phyloP scores from a whole-genome alignment of 495 filamentous ascomycete genomes.

The Usnea hakonensis region DNA sequence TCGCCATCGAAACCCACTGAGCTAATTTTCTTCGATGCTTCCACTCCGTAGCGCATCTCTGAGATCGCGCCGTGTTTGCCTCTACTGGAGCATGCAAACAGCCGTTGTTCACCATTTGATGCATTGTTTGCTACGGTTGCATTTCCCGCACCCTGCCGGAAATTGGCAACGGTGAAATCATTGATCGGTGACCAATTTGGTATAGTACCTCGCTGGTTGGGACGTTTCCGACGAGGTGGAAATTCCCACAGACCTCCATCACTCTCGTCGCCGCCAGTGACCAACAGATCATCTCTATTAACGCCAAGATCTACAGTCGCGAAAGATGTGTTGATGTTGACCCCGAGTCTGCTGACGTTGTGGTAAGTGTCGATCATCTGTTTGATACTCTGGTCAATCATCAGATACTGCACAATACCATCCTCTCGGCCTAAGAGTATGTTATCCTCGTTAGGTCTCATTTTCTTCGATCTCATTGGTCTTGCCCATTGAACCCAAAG shows the following conservation, averaged over 20 bases:
- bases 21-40: constrained; percentile 45
- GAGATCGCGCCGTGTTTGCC: constrained; percentile 54
- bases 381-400: constrained; percentile 8
- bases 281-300: constrained; percentile 60
- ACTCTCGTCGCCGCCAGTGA: constrained; percentile 75
- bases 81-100: constrained; percentile 54
- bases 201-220: constrained; percentile 49
- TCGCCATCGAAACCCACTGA: constrained; percentile 39
- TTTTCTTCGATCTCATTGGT: constrained; percentile 46
- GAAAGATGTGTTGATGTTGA: constrained; percentile 59
- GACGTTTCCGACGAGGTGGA: constrained; percentile 35
- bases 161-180: constrained; percentile 52
- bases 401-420: constrained; percentile 47
- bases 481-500: constrained; percentile 63
- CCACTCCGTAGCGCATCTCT: constrained; percentile 64
- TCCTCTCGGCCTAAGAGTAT: constrained; percentile 78
- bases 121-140: background rate
- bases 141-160: background rate
- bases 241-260: constrained; percentile 70
- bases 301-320: constrained; percentile 45
- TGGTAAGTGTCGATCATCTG: constrained; percentile 39
- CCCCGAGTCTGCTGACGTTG: constrained; percentile 51
- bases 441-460: constrained; percentile 40
- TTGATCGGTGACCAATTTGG: constrained; percentile 78
- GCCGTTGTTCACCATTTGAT: constrained; percentile 31